Base-by-base conservation (phyloP, 2,329 filamentous ascomycete genomes). In the Didymella pomorum region DNA sequence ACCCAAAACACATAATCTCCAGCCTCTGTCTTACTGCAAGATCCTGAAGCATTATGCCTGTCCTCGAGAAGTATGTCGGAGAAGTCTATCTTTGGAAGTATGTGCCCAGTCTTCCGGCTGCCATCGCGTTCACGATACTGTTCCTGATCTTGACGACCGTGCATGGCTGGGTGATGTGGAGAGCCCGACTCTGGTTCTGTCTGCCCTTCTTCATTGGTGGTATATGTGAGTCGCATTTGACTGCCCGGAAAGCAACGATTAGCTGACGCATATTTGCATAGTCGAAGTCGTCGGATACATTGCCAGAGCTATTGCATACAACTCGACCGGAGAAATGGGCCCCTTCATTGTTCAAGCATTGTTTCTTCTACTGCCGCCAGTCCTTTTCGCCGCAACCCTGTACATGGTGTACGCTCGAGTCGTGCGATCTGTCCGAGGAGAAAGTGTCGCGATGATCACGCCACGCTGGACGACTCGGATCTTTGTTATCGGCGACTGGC, bases 121-220 rank as follows among this genome's bases (percentile, higher is more conserved):
- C 81, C 1, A 68, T 80, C 18, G 71, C 82, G 5, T 83, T 84
- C 58, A 69, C 75, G 10, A 60, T 79, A 25, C 67, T 86, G 1
- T 85, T 85, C 65, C 52, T 66, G 6, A 18, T 78, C 3, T 61
- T 76, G 2, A 81, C 82, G 0, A 28, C 66, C 0, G 62, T 69
- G 1, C 83, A 86, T 59, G 60, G 64, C 1, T 81, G 71, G 58
- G 77, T 78, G 25, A 74, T 83, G 41, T 64, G 73, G 14, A 76
- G 70, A 20, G 75, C 74, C 28, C 49, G 33, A 37, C 52, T 2
- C 11, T 84, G 81, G 78, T 86, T 82, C 63, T 83, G 83, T 57
- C 71, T 79, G 1, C 76, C 79, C 0, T 79, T 84, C 51, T 62
- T 80, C 16, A 62, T 82, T 1, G 83, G 82, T 0, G 80, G 79